These are phyloP conservation scores for Colletotrichum zoysiae DNA, from an alignment of 2,329 filamentous ascomycete species.

Conservation along the genomic window DNA sequence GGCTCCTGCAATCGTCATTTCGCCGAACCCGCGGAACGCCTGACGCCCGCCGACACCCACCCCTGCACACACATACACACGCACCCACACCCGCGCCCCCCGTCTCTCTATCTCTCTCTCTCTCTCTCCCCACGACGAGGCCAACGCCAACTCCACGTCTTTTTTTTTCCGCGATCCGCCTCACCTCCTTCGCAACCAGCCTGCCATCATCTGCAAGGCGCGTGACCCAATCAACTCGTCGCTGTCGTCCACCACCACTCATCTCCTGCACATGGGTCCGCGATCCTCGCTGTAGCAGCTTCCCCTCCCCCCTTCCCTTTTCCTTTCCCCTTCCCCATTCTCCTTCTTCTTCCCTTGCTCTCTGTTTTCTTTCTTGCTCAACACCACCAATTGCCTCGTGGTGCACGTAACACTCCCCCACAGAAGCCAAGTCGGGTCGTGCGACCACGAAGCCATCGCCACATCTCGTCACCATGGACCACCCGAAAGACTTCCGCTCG, in stretches of 20 bases:
- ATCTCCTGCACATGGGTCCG: constrained; percentile 38
- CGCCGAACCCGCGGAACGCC: constrained; percentile 16
- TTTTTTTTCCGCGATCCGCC: constrained; percentile 39
- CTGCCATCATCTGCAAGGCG: constrained; percentile 16
- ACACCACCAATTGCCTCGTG: constrained; percentile 9
- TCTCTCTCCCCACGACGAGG: constrained; percentile 17
- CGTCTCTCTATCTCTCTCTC: neutral
- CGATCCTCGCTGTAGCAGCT: constrained; percentile 31
- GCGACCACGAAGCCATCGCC: constrained; percentile 35
- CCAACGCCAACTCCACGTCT: constrained; percentile 20
- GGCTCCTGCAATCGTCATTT: neutral
- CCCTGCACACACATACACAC: neutral
- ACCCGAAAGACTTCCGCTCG: constrained; percentile 58
- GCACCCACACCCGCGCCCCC: neutral
- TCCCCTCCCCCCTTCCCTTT: constrained; percentile 5
- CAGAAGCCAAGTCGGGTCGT: constrained; percentile 2
- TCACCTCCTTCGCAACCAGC: constrained; percentile 28
- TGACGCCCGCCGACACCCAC: neutral
- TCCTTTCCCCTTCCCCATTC: neutral
- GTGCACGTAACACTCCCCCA: neutral
- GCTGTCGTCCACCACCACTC: constrained; percentile 15
- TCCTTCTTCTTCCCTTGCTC: constrained; percentile 14
- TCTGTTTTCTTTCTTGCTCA: neutral
- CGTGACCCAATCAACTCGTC: constrained; percentile 27
- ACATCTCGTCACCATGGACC: constrained; percentile 55